phyloP scores from a whole-genome alignment of 2,329 filamentous ascomycete species.

The Hymenoscyphus infarciens region DNA sequence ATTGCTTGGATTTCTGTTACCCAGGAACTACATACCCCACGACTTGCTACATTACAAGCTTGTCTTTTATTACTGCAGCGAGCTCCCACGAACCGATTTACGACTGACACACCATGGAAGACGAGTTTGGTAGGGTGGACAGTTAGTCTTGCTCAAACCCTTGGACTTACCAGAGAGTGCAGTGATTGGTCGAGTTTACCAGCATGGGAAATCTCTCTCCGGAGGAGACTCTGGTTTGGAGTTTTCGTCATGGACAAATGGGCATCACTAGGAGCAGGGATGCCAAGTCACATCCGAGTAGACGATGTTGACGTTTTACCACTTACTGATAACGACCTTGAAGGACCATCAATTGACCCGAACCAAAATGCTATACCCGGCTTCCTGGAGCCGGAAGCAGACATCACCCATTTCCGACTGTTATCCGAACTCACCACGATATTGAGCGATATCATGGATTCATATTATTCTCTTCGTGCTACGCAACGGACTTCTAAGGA shows the following conservation, averaged over 20 bases:
- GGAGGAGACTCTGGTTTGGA: constrained; percentile 36
- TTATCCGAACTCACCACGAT: constrained; percentile 34
- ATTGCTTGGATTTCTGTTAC: constrained; percentile 34
- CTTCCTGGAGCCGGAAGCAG: constrained; percentile 26
- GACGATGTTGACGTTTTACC: constrained; percentile 35
- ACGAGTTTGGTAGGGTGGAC: constrained; percentile 36
- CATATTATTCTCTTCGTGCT: constrained; percentile 34
- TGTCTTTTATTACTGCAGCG: constrained; percentile 36
- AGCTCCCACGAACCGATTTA: constrained; percentile 35
- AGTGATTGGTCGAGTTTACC: constrained; percentile 34
- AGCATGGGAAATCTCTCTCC: constrained; percentile 33
- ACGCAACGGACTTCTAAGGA: constrained; percentile 32
- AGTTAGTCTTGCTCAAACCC: constrained; percentile 34
- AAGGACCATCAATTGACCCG: constrained; percentile 22
- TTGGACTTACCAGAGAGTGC: constrained; percentile 35
- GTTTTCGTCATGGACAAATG: constrained; percentile 37
- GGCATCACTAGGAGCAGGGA: constrained; percentile 35
- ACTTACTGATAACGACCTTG: constrained; percentile 28
- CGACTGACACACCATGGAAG: constrained; percentile 36
- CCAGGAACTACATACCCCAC: constrained; percentile 36
- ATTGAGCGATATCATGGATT: constrained; percentile 35
- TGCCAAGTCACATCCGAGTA: constrained; percentile 34
- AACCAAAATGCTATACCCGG: constrained; percentile 21
- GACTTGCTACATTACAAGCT: constrained; percentile 36
- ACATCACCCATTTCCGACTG: constrained; percentile 31